Conservation (phyloP, 139 green algal genomes). For the Raphidocelis subcapitata region DNA sequence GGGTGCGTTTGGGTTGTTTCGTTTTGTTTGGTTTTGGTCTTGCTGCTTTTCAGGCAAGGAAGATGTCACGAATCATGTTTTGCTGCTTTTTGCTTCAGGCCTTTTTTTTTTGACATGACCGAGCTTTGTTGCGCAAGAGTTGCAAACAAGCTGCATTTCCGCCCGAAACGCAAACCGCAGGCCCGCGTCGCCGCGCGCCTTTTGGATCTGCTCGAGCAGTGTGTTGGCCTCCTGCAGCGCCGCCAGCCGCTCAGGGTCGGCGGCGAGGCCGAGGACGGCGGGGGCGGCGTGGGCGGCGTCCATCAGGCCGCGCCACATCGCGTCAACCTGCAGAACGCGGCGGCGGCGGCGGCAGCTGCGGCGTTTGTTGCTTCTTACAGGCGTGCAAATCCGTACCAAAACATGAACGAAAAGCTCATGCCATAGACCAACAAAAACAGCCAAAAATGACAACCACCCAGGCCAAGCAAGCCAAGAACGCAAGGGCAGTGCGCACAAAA, state of each 20-base stretch:
- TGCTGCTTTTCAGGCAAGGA: background rate
- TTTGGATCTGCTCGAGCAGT: conserved; percentile 80
- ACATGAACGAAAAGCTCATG: background rate
- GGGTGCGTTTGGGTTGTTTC: no score
- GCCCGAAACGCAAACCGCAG: no score
- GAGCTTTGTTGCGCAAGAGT: no score
- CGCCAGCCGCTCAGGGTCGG: conserved; percentile 59
- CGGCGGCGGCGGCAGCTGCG: background rate
- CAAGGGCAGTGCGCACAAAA: no score
- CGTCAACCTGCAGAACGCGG: conserved; percentile 47
- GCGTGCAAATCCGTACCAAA: background rate
- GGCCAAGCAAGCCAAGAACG: no score
- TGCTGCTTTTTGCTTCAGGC: no score
- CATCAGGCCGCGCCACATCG: conserved; percentile 71
- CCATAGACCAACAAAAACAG: no score
- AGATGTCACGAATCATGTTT: conserved; percentile 1
- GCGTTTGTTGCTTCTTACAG: background rate
- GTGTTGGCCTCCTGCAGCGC: conserved; percentile 60
- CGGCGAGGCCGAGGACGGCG: conserved; percentile 49
- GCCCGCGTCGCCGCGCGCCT: no score
- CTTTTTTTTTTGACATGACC: no score
- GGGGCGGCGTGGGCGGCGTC: conserved; percentile 49
- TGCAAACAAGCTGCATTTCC: no score
- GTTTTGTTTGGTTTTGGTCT: no score
- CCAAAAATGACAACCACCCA: no score